Base-by-base conservation (phyloP, 257 asterid genomes). In the Solanum piurae region DNA sequence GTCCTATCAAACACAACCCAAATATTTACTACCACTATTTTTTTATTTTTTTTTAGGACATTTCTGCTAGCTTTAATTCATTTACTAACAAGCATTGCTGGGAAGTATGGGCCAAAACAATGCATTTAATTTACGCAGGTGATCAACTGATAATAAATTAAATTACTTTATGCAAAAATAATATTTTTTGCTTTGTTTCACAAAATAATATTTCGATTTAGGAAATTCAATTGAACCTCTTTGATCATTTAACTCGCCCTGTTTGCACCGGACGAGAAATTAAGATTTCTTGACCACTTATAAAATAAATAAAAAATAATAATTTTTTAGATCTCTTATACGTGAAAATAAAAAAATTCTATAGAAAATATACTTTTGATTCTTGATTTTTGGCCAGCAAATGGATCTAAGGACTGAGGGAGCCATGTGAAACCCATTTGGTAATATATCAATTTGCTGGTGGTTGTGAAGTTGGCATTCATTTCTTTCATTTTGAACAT, bases 341-440 rank as follows among this genome's bases (percentile, higher is more conserved):
- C 3, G 14, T 62, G 9, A 23, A 62, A 62, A 62, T 62, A 4
- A 9, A 62, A 21, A 62, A 23, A 1, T 23, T 5, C 5, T 9
- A 23, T 62, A 1, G 6, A 62, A 62, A 62, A 27, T 27, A 69
- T 34, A 74, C 14, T 37, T 73, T 21, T 36, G 20, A 16, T 75
- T 74, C 52, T 36, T 74, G 49, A 74, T 36, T 36, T 74, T 75
- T 38, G 92, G 21, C 86, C 90, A 33, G 91, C 91, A 62, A 31
- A 89, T 91, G 93, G 88, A 92, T 62, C 91, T 90, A 23, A 92
- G 92, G 84, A 42, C 64, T 40, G 62, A 77, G 84, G 64, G 84
- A 25, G 84, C 64, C 64, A 77, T 77, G 84, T 77, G 84, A 25
- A 69, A 13, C 33, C 36, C 62, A 77, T n/a, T 42, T 77, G 83